phyloP scores from a whole-genome alignment of 2,329 filamentous ascomycete genomes.

The Drechslerella stenobrocha region DNA sequence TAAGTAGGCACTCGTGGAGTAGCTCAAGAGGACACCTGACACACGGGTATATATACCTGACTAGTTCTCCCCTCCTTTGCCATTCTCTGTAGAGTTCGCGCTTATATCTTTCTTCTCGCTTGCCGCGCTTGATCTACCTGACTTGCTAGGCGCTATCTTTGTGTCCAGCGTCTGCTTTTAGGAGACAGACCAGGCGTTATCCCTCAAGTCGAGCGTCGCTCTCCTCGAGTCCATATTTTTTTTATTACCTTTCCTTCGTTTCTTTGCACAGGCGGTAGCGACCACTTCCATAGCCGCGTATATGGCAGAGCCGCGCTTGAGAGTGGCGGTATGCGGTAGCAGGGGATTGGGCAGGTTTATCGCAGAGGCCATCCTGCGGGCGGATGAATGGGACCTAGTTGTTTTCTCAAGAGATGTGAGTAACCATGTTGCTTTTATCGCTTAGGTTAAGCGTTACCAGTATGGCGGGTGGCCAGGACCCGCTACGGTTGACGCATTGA shows the following conservation, averaged over 20 bases:
- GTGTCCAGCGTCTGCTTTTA: too few species aligned
- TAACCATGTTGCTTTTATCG: slow-evolving; percentile 30
- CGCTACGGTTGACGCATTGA: not conserved
- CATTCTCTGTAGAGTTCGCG: slow-evolving; percentile 22
- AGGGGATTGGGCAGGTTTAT: slow-evolving; percentile 51
- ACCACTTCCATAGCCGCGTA: slow-evolving; percentile 13
- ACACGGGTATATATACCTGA: slow-evolving; percentile 11
- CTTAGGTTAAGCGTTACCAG: slow-evolving; percentile 34
- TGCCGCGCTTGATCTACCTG: slow-evolving; percentile 19
- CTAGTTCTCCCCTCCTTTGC: slow-evolving; percentile 6
- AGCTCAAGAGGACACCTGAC: slow-evolving; percentile 12
- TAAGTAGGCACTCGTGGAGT: slow-evolving; percentile 24
- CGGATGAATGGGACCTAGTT: slow-evolving; percentile 49
- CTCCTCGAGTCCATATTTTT: slow-evolving; percentile 20
- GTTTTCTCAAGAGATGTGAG: slow-evolving; percentile 51
- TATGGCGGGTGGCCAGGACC: not conserved
- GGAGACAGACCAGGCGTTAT: too few species aligned
- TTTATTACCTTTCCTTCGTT: slow-evolving; percentile 9
- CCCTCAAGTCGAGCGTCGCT: slow-evolving; percentile 9
- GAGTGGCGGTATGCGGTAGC: slow-evolving; percentile 51
- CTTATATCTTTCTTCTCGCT: slow-evolving; percentile 34
- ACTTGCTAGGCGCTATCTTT: slow-evolving; percentile 7
- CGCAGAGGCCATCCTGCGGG: slow-evolving; percentile 44
- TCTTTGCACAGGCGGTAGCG: slow-evolving; percentile 15
- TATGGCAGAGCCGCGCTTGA: slow-evolving; percentile 29